Conservation (phyloP, 2,329 filamentous ascomycete species). For the Beauveria bassiana region DNA sequence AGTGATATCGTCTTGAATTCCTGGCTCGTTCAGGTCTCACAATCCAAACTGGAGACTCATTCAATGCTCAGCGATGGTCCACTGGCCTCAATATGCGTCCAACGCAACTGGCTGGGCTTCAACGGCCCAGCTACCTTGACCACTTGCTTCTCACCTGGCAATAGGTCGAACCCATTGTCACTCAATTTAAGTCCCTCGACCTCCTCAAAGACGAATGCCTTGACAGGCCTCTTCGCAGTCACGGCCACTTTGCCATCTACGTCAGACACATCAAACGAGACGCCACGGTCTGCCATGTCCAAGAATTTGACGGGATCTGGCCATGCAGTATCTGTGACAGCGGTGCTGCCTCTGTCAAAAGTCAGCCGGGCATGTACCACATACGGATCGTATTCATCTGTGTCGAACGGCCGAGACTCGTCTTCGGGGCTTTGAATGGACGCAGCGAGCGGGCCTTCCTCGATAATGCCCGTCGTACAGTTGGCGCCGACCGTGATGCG, state of each 20-base stretch:
- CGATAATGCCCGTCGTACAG: slow-evolving; percentile 29
- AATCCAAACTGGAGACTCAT: neutral
- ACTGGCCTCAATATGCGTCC: slow-evolving; percentile 15
- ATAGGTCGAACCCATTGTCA: slow-evolving; percentile 51
- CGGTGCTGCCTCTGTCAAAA: slow-evolving; percentile 25
- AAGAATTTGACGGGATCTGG: slow-evolving; percentile 56
- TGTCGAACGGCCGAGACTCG: slow-evolving; percentile 21
- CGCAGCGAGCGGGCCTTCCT: slow-evolving; percentile 14
- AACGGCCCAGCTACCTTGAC: slow-evolving; percentile 14
- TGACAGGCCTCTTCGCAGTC: slow-evolving; percentile 40
- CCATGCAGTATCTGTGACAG: slow-evolving; percentile 48
- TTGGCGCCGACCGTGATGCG: slow-evolving; percentile 26
- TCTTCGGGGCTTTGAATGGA: slow-evolving; percentile 10
- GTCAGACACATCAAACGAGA: slow-evolving; percentile 27
- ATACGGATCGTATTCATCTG: slow-evolving; percentile 34
- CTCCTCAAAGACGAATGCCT: slow-evolving; percentile 48
- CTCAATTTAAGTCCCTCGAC: slow-evolving; percentile 36
- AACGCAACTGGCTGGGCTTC: slow-evolving; percentile 11
- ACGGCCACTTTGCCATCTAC: slow-evolving; percentile 21
- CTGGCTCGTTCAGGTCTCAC: too few species aligned
- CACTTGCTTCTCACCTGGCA: slow-evolving; percentile 36
- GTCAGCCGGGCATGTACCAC: slow-evolving; percentile 39
- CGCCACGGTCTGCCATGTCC: slow-evolving; percentile 35
- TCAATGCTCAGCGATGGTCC: slow-evolving; percentile 4
- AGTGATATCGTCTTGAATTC: too few species aligned